Evolutionary conservation across 1,284 basidiomycete genomes (phyloP).

Genomic region (Trichosporon coremiiforme): DNA sequence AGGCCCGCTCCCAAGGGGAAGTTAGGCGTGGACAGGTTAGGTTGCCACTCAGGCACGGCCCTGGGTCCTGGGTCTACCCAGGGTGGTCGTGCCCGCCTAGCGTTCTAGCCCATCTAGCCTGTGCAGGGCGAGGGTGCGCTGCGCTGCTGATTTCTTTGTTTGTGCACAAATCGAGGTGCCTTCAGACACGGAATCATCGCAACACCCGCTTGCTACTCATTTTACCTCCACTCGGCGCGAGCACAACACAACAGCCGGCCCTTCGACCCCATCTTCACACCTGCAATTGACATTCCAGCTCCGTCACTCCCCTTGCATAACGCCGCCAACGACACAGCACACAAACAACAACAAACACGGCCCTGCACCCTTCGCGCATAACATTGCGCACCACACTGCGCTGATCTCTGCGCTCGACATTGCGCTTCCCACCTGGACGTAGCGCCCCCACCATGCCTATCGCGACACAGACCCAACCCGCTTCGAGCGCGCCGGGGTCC

Average conservation of each 20-base stretch:
- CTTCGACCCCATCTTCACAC: not conserved
- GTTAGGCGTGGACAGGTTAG: not conserved
- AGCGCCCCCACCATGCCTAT: constrained; percentile 3
- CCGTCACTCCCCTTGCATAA: not conserved
- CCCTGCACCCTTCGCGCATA: too few relatives aligned
- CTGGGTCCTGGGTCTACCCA: not conserved
- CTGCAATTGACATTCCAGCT: not conserved
- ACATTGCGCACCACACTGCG: not conserved
- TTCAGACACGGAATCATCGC: constrained; percentile 3
- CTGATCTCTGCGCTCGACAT: not conserved
- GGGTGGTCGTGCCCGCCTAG: not conserved
- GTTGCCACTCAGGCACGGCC: constrained; percentile 14
- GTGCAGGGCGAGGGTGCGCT: not conserved
- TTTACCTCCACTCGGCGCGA: constrained; percentile 1
- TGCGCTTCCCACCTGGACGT: too few relatives aligned
- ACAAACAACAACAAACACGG: constrained; percentile 7
- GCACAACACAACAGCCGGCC: not conserved
- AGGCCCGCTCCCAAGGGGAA: not conserved
- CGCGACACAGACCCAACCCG: constrained; percentile 2
- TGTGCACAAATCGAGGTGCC: constrained; percentile 15
- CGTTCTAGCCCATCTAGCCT: not conserved
- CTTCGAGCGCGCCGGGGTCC: not conserved
- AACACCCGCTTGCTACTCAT: constrained; percentile 3
- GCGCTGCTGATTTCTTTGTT: constrained; percentile 19
- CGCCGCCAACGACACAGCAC: not conserved